Evolutionary conservation across 169 alveolate species (phyloP), one percentile per base, ranked within the genome.

Genomic region (Plasmodium coatneyi): DNA sequence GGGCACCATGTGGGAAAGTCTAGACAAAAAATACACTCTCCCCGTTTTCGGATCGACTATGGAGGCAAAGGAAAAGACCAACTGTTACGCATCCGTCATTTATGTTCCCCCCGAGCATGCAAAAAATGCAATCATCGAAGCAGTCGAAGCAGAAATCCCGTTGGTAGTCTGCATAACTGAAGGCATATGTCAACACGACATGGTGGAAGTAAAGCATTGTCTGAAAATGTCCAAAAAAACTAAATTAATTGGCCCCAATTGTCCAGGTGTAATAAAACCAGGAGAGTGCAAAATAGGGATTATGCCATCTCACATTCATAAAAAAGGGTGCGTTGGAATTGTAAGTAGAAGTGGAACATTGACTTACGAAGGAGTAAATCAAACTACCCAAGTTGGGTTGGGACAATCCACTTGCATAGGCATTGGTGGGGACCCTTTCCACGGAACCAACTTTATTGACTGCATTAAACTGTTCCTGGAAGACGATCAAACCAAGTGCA

Each of bases 241-340:
- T 7, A 96, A 98, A 22, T 97, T 98, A 39, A 99, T 99, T 34
- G 99, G 99, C 28, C 99, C 99, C n/a, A 99, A 99, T 96, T 99
- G 99, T 95, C 99, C 99, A 52, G 99, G 99, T 25, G 98, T 99
- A 84, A 99, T 99, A 96, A 98, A 98, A 95, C 99, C 99, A 3
- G 99, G 97, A n/a, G 99, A 99, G 95, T 98, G 99, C 97, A 99
- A 99, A 95, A 98, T 99, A 71, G 99, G 99, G 52, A 99, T 99
- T 92, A 98, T 99, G 99, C 99, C 99, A 10, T 99, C 99, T 41
- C 97, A 97, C 94, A 98, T 99, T 84, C 99, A 98, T 97, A 96
- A 95, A 74, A 94, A 95, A 92, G 99, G 99, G 30, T 91, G 82
- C 79, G 82, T 92, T 76, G 98, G 98, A 5, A 97, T 97, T 34